Conservation (phyloP, 192 early-diverging fungal species). For the Rhizophagus prolifer region DNA sequence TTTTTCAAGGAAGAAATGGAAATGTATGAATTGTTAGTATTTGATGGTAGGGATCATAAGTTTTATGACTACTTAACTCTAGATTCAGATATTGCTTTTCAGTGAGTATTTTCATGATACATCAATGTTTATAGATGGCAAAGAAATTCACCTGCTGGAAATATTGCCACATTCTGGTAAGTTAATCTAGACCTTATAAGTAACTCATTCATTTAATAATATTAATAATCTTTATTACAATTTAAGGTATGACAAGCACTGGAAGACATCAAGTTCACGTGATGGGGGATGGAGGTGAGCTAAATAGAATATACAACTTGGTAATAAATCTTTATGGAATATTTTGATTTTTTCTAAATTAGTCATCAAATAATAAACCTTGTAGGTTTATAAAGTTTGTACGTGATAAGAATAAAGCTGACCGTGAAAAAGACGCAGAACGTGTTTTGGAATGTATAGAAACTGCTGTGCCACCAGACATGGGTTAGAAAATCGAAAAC, state of each 20-base stretch:
- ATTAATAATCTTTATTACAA: not conserved
- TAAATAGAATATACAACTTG: not conserved
- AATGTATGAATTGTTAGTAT: slow-evolving; percentile 38
- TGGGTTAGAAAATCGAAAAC: not conserved
- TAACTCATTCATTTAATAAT: not conserved
- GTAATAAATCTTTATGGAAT: not conserved
- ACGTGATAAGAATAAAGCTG: not conserved
- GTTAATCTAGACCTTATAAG: not conserved
- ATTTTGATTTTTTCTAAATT: not conserved
- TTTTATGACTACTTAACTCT: slow-evolving; percentile 45
- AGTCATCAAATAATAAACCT: no score
- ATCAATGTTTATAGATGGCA: slow-evolving; percentile 47
- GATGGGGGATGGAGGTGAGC: slow-evolving; percentile 14
- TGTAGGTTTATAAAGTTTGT: slow-evolving; percentile 3
- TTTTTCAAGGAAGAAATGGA: slow-evolving; percentile 41
- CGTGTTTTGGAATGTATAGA: not conserved
- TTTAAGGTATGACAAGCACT: slow-evolving; percentile 11
- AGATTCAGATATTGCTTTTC: slow-evolving; percentile 31
- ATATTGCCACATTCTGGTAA: slow-evolving; percentile 44
- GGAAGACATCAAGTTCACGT: not conserved
- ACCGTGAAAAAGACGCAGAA: not conserved
- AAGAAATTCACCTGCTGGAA: slow-evolving; percentile 36
- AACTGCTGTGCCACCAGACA: not conserved
- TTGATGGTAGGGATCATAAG: slow-evolving; percentile 38
- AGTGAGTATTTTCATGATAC: slow-evolving; percentile 33